phyloP scores from a whole-genome alignment of 2,329 filamentous ascomycete species.

The Botrytis pseudocinerea region DNA sequence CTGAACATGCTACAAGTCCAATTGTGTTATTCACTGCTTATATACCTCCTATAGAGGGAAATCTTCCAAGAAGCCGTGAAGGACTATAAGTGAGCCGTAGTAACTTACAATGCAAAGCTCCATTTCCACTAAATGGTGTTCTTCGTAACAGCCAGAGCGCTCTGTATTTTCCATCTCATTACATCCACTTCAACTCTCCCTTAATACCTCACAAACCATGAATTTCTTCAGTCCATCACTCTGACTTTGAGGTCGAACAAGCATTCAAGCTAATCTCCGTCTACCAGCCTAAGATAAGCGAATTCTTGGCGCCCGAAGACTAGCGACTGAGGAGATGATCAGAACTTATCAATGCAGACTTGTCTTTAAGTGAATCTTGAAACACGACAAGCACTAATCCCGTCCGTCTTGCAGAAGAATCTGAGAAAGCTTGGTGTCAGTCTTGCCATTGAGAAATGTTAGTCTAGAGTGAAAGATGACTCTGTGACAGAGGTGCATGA shows the following conservation, averaged over 20 bases:
- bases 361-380: neutral
- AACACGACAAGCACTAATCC: no score
- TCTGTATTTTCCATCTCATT: fast-evolving
- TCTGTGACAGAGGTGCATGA: no score
- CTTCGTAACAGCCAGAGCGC: neutral
- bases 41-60: neutral
- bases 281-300: neutral
- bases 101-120: neutral
- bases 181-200: neutral
- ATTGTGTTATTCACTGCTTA: neutral
- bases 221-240: neutral
- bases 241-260: neutral
- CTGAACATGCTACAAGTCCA: neutral
- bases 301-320: neutral
- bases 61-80: neutral
- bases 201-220: neutral
- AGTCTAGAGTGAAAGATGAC: fast-evolving
- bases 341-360: neutral
- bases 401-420: no score
- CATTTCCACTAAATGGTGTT: neutral
- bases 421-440: no score
- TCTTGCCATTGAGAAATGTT: neutral
- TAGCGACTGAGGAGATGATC: neutral
- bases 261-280: neutral
- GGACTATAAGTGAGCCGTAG: neutral